Conservation (phyloP, 2,329 filamentous ascomycete genomes). For the Raffaelea ambrosiae region DNA sequence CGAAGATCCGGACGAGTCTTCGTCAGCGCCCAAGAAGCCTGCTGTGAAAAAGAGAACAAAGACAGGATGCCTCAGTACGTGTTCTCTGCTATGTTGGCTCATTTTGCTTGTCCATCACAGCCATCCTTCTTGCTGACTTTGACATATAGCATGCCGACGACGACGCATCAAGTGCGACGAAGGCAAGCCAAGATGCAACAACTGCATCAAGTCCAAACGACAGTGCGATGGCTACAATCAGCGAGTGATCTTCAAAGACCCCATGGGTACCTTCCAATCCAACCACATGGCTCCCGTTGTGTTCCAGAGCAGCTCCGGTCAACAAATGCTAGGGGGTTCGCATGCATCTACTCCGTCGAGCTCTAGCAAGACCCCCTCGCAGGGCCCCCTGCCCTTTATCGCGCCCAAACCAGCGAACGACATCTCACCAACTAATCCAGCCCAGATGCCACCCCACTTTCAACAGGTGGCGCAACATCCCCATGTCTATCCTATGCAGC, state of each 20-base stretch:
- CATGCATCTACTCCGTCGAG: conserved; percentile 21
- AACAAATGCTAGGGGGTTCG: conserved; percentile 32
- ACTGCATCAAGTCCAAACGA: conserved; percentile 80
- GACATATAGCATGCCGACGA: conserved; percentile 70
- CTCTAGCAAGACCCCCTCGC: conserved; percentile 13
- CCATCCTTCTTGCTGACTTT: conserved; percentile 10
- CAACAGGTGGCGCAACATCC: no score
- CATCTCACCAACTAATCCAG: background rate
- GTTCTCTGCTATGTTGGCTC: background rate
- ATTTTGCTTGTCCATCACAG: conserved; percentile 7
- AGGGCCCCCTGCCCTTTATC: conserved; percentile 33
- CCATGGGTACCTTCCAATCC: conserved; percentile 50
- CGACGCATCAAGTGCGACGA: conserved; percentile 97
- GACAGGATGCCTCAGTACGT: conserved; percentile 81
- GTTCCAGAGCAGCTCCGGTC: conserved; percentile 34
- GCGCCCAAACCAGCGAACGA: conserved; percentile 39
- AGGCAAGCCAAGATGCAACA: conserved; percentile 70
- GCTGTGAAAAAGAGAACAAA: conserved; percentile 67
- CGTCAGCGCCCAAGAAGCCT: conserved; percentile 16
- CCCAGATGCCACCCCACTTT: background rate
- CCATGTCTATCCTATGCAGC: no score
- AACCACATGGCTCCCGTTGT: conserved; percentile 33
- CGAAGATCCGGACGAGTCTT: background rate
- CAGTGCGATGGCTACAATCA: conserved; percentile 79
- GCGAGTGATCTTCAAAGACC: conserved; percentile 71